A percentile compares a stretch with the other conserved stretches of the same genome.
These are phyloP conservation scores for Trametes gibbosa DNA, from an alignment of 768 basidiomycete genomes.

Conservation along the genomic window DNA sequence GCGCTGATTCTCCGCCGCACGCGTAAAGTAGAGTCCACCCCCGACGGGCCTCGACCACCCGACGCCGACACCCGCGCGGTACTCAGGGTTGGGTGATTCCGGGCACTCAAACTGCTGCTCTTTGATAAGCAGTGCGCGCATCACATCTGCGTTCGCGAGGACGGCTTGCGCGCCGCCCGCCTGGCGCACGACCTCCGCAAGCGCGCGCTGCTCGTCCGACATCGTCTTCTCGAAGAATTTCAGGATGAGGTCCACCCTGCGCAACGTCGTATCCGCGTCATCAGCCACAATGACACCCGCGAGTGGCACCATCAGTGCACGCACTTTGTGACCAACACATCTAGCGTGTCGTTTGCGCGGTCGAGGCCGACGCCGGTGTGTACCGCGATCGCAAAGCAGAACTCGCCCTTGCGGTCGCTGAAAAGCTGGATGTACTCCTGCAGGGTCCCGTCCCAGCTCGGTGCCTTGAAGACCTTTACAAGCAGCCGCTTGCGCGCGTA, in stretches of 20 bases:
- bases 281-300: not conserved
- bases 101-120: not conserved
- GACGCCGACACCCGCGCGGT: not conserved
- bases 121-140: not conserved
- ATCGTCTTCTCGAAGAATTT: slow-evolving; percentile 39
- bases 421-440: slow-evolving; percentile 24
- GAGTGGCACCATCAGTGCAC: not conserved
- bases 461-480: slow-evolving; percentile 28
- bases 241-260: slow-evolving; percentile 32
- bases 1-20: not conserved
- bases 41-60: no score
- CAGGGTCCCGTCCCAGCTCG: slow-evolving; percentile 30
- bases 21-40: not conserved
- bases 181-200: slow-evolving; percentile 22
- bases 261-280: not conserved
- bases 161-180: not conserved
- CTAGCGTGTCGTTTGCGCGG: slow-evolving; percentile 18
- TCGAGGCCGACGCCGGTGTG: slow-evolving; percentile 29
- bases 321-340: slow-evolving; percentile 7
- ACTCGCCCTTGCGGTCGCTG: slow-evolving; percentile 25
- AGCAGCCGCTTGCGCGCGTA: slow-evolving; percentile 32
- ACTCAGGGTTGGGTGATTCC: not conserved
- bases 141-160: slow-evolving; percentile 7
- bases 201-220: slow-evolving; percentile 38
- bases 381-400: slow-evolving; percentile 30